phyloP scores from a whole-genome alignment of 106 monocot genomes.

The Gastrodia elata region DNA sequence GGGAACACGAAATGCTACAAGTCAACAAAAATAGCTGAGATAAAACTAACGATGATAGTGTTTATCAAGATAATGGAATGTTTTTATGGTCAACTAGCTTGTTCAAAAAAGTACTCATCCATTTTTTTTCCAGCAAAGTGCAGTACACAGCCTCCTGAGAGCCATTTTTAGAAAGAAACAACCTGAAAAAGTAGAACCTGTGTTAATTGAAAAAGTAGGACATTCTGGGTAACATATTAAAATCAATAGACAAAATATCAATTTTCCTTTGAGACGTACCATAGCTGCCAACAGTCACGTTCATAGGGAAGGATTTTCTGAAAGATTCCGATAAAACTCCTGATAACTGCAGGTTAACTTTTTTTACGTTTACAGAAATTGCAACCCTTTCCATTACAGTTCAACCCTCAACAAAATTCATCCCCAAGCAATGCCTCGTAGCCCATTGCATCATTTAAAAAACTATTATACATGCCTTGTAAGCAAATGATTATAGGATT shows the following conservation, averaged over 20 bases:
- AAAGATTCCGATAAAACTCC: background rate
- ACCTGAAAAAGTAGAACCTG: background rate
- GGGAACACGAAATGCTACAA: background rate
- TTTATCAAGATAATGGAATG: background rate
- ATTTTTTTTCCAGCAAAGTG: background rate
- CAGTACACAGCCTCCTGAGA: background rate
- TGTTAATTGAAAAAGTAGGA: background rate
- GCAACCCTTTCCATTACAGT: background rate
- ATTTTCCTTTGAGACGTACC: background rate
- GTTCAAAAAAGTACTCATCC: background rate
- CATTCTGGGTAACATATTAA: background rate
- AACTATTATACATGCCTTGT: background rate
- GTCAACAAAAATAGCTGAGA: background rate
- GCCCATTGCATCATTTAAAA: background rate
- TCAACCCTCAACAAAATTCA: background rate
- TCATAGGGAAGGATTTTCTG: background rate
- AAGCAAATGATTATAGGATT: background rate
- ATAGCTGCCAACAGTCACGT: background rate
- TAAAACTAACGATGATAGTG: background rate
- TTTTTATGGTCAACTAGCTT: background rate
- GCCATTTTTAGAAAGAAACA: background rate
- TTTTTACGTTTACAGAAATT: background rate
- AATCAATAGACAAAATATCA: conserved; percentile 1
- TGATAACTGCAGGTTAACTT: background rate
- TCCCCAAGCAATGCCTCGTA: background rate